Conservation (phyloP, 805 yeast genomes). For the Yarrowia keelungensis region DNA sequence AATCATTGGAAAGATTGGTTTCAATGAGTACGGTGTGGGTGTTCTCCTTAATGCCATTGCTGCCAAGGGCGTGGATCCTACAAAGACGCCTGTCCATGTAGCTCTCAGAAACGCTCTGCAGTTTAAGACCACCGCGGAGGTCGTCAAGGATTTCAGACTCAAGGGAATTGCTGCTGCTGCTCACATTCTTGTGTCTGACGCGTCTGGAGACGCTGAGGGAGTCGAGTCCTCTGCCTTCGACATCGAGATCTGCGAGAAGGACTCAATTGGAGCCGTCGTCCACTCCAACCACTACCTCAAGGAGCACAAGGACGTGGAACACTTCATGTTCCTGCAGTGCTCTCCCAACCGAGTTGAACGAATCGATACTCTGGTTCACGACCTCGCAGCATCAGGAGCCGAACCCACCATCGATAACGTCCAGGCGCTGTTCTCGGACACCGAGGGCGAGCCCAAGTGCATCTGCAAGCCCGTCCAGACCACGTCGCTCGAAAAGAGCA, state of each 20-base stretch:
- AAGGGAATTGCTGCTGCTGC: slow-evolving; percentile 43
- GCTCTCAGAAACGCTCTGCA: slow-evolving; percentile 51
- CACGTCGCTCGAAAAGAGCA: slow-evolving; percentile 36
- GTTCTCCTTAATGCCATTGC: slow-evolving; percentile 50
- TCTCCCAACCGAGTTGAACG: slow-evolving; percentile 40
- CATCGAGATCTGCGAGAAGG: slow-evolving; percentile 28
- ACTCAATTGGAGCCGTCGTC: slow-evolving; percentile 39
- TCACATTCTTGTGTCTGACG: slow-evolving; percentile 42
- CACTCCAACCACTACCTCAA: slow-evolving; percentile 43
- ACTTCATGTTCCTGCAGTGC: slow-evolving; percentile 31
- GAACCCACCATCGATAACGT: slow-evolving; percentile 38
- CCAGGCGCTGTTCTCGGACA: slow-evolving; percentile 43
- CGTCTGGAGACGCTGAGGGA: slow-evolving; percentile 39
- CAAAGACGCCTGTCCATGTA: slow-evolving; percentile 52
- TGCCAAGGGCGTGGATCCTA: slow-evolving; percentile 47
- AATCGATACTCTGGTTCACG: slow-evolving; percentile 40
- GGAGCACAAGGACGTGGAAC: slow-evolving; percentile 41
- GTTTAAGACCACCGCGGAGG: slow-evolving; percentile 44
- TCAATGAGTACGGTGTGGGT: slow-evolving; percentile 50
- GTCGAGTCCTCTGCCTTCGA: slow-evolving; percentile 42
- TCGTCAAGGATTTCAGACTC: slow-evolving; percentile 39
- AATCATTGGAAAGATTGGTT: slow-evolving; percentile 51
- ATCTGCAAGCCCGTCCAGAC: slow-evolving; percentile 44
- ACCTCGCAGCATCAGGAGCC: slow-evolving; percentile 14
- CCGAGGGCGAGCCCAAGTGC: slow-evolving; percentile 45